phyloP scores from a whole-genome alignment of 257 asterid species.

The Salvia rosmarinus region DNA sequence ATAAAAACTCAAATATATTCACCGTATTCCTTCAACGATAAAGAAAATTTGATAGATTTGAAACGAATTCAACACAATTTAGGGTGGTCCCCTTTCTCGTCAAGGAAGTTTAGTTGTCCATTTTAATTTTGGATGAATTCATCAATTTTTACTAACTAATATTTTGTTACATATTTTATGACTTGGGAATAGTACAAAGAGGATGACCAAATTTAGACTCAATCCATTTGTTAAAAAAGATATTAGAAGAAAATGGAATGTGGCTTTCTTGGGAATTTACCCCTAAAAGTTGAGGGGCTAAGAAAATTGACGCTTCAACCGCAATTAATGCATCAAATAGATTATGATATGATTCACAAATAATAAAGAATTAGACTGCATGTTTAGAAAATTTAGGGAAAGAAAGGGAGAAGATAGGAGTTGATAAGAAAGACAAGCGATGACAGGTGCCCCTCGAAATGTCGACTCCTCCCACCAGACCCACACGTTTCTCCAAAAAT shows the following conservation, averaged over 20 bases:
- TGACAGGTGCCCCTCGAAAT: conserved; percentile 37
- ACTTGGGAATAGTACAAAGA: neutral
- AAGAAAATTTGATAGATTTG: neutral
- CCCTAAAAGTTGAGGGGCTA: neutral
- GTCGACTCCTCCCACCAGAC: conserved; percentile 51
- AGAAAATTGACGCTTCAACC: conserved; percentile 29
- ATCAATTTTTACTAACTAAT: no score
- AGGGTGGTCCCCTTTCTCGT: conserved; percentile 10
- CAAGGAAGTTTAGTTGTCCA: neutral
- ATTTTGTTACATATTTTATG: neutral
- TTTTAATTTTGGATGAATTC: neutral
- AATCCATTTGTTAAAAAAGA: neutral
- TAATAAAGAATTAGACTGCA: neutral
- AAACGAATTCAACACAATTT: neutral
- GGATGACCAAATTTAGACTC: neutral
- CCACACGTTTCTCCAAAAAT: conserved; percentile 52
- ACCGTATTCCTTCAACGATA: neutral
- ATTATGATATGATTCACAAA: conserved; percentile 9
- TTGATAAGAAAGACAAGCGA: conserved; percentile 46
- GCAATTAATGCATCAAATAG: conserved; percentile 21
- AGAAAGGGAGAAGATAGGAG: conserved; percentile 29
- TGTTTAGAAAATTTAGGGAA: conserved; percentile 14
- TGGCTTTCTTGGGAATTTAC: neutral
- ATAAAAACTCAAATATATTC: neutral
- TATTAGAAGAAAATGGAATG: neutral